Evolutionary conservation across 495 filamentous ascomycete genomes (phyloP).

Genomic region (Rusavskia elegans): DNA sequence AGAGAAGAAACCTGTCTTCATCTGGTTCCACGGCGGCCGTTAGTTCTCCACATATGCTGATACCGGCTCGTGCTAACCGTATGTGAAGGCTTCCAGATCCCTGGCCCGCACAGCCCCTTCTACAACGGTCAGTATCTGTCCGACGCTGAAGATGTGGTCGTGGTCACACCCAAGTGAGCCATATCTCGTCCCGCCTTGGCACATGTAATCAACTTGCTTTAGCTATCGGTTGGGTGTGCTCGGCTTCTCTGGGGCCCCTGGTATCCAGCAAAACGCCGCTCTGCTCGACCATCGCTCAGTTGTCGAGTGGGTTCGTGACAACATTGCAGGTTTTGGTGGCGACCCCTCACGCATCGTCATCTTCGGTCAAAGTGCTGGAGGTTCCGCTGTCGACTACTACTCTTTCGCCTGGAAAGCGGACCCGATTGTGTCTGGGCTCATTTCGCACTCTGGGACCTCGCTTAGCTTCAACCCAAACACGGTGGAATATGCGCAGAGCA

Average conservation of each 20-base stretch:
- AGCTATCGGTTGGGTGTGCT: slow-evolving; percentile 36
- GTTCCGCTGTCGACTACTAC: slow-evolving; percentile 33
- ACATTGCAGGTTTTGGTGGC: slow-evolving; percentile 39
- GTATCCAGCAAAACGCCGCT: slow-evolving; percentile 21
- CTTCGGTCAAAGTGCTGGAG: slow-evolving; percentile 36
- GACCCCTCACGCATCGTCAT: slow-evolving; percentile 37
- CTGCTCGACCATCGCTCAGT: slow-evolving; percentile 30
- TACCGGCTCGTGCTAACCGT: background rate
- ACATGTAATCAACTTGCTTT: background rate
- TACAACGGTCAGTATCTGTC: slow-evolving; percentile 26
- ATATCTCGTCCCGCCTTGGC: too few species aligned
- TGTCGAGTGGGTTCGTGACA: slow-evolving; percentile 42
- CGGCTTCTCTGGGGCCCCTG: slow-evolving; percentile 31
- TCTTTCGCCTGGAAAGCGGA: slow-evolving; percentile 28
- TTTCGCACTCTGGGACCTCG: slow-evolving; percentile 38
- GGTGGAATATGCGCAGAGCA: background rate
- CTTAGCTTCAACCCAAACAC: slow-evolving; percentile 26
- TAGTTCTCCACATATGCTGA: too few species aligned
- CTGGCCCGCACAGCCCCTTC: slow-evolving; percentile 20
- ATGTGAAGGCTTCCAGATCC: slow-evolving; percentile 16
- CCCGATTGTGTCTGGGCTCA: slow-evolving; percentile 28
- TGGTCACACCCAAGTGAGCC: slow-evolving; percentile 16
- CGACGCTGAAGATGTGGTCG: slow-evolving; percentile 23
- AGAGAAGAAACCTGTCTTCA: too few species aligned
- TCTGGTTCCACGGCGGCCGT: too few species aligned